A percentile compares a stretch with the other conserved stretches of the same genome.
phyloP scores from a whole-genome alignment of 805 yeast species.

The Starmerella vitae region DNA sequence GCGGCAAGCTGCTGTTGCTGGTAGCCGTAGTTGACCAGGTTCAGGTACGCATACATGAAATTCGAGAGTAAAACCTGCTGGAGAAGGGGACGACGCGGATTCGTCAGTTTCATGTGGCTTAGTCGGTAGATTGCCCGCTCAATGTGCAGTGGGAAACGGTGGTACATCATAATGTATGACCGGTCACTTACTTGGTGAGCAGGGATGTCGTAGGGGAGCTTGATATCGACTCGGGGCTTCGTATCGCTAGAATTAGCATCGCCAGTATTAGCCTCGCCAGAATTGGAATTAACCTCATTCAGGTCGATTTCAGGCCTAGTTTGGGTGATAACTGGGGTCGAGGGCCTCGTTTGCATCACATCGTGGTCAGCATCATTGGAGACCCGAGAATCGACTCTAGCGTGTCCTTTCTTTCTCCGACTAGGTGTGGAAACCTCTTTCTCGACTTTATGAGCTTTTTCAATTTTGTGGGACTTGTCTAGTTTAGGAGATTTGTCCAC shows the following conservation, averaged over 20 bases:
- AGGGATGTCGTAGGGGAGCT: slow-evolving; percentile 28
- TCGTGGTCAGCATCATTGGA: slow-evolving; percentile 6
- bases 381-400: slow-evolving; percentile 10
- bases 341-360: background rate
- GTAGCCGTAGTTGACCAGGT: slow-evolving; percentile 73
- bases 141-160: slow-evolving; percentile 81
- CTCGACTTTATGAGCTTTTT: slow-evolving; percentile 1
- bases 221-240: slow-evolving; percentile 11
- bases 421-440: background rate
- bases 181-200: slow-evolving; percentile 27
- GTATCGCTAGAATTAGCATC: background rate
- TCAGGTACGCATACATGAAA: slow-evolving; percentile 94
- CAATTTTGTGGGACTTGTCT: slow-evolving; percentile 22
- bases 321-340: background rate
- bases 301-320: background rate
- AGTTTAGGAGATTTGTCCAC: too few relatives aligned
- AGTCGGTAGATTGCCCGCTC: slow-evolving; percentile 90
- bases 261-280: background rate
- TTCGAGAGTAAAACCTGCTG: slow-evolving; percentile 90
- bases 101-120: slow-evolving; percentile 85
- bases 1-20: slow-evolving; percentile 26
- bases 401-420: slow-evolving; percentile 6
- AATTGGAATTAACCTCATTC: background rate
- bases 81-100: slow-evolving; percentile 76
- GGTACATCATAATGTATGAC: slow-evolving; percentile 28